Evolutionary conservation across 2,329 filamentous ascomycete species (phyloP), one percentile per base, ranked within the genome.

Genomic region (Fusarium sp.): DNA sequence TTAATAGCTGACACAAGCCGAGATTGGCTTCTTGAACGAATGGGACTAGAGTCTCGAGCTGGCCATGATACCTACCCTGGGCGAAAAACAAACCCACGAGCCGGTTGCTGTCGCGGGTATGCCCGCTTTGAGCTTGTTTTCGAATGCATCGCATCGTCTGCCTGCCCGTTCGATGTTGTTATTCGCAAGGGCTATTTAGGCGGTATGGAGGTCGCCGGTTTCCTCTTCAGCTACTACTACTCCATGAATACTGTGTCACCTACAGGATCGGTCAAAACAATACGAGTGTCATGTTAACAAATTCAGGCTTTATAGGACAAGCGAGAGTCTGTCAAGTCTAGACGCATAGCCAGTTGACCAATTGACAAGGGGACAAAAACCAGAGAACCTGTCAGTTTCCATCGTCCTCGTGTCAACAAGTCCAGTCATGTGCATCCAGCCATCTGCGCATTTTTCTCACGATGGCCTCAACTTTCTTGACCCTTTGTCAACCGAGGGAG

Each of bases 21-120:
- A 72, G 35, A 66, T 71, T 66, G 56, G n/a, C n/a, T n/a, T n/a
- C n/a, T n/a, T 38, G 20, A 14, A 11, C n/a, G 5, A 37, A 22
- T 38, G n/a, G n/a, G 22, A 37, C 22, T 37, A 5, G 22, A 40
- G 34, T 24, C 38, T 40, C 8, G 11, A 45, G 31, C 27, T 31
- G 27, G 45, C 45, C 14, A 29, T 29, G 45, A 52, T 13, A 27
- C 47, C n/a, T n/a, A n/a, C n/a, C n/a, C n/a, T n/a, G n/a, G n/a
- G n/a, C n/a, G n/a, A n/a, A n/a, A n/a, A n/a, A n/a, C n/a, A n/a
- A 6, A 45, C 34, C n/a, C 61, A 57, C 37, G 38, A 42, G n/a
- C 29, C 24, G 47, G 47, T 52, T 27, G 24, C 31, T 52, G 29
- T 47, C 42, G 42, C 42, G 42, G 22, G 42, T 47, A 47, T 47